Evolutionary conservation across 2,329 filamentous ascomycete genomes (phyloP), one percentile per base, ranked within the genome.

Genomic region (Calycina marina): DNA sequence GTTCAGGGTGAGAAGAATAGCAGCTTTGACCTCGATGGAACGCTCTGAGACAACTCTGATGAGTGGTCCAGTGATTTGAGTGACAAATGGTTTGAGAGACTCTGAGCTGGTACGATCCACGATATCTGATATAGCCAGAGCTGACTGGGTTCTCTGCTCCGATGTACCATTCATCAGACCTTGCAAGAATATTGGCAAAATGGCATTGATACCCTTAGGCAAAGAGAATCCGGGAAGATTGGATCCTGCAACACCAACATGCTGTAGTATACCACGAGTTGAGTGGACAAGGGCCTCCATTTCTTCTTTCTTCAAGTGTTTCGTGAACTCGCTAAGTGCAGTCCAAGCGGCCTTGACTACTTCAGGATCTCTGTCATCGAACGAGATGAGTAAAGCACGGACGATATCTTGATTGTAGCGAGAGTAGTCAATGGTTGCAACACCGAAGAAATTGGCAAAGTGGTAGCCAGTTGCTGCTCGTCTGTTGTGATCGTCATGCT

Each of bases 41-140:
- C 88, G 76, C 56, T 98, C 90, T 4, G 90, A 94, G 12, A 98
- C 86, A 14, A 96, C 88, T 69, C 90, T 82, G 56, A 98, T 98
- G 33, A 98, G 71, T 14, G 92, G 90, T 52, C 90, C 90, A 4
- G 92, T 96, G 46, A 98, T 94, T 51, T 94, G 86, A 17, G 88
- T 94, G 38, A 98, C 90, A 49, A 92, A 96, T 5, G 86, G 84
- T 57, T 90, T 92, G 40, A 98, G 64, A 13, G 86, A 77, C 37
- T 85, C 77, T 44, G 84, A 73, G 55, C 77, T 88, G 15, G 90
- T 92, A 36, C 90, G 76, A 59, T 96, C 90, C 42, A 96, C 79
- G 44, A 98, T 81, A 53, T 98, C 92, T 2, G 86, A 93, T 45
- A 98, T 92, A 35, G 83, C 90, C 40, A 96, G 66, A 28, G 92